Evolutionary conservation across 345 rosid species (phyloP).

Genomic region (Ceriops decandra): DNA sequence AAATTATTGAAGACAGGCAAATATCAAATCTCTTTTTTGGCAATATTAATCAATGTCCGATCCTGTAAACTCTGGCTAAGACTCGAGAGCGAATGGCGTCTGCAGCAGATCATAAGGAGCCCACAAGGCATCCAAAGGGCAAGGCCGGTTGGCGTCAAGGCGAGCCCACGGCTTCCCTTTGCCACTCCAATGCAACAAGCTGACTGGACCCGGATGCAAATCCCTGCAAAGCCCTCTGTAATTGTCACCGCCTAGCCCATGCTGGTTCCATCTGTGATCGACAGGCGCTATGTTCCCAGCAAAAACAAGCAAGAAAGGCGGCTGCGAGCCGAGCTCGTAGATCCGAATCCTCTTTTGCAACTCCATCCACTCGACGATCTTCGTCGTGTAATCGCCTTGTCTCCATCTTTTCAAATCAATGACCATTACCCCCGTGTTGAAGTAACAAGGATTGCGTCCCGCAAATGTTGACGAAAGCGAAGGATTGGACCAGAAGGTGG

Average conservation of each 20-base stretch:
- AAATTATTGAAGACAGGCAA: no score
- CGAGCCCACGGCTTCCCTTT: slow-evolving; percentile 45
- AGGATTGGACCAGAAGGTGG: slow-evolving; percentile 40
- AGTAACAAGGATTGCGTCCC: slow-evolving; percentile 35
- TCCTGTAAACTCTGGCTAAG: slow-evolving; percentile 4
- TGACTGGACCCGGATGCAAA: slow-evolving; percentile 44
- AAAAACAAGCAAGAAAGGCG: slow-evolving; percentile 38
- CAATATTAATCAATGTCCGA: not conserved
- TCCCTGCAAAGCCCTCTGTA: slow-evolving; percentile 33
- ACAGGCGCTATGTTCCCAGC: slow-evolving; percentile 40
- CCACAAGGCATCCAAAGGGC: slow-evolving; percentile 40
- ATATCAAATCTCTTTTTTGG: not conserved
- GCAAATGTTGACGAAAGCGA: slow-evolving; percentile 27
- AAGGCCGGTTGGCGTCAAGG: slow-evolving; percentile 27
- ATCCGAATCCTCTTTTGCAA: slow-evolving; percentile 40
- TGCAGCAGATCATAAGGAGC: slow-evolving; percentile 40
- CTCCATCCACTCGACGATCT: slow-evolving; percentile 45
- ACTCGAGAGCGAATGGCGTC: slow-evolving; percentile 22
- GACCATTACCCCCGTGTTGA: slow-evolving; percentile 45
- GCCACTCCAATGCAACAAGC: slow-evolving; percentile 46
- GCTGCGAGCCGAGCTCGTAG: slow-evolving; percentile 42
- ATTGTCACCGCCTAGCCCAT: slow-evolving; percentile 43
- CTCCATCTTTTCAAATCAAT: slow-evolving; percentile 37
- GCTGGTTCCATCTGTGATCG: slow-evolving; percentile 44
- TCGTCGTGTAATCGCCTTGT: slow-evolving; percentile 31